Conservation (phyloP, 1,284 basidiomycete genomes). For the Cryptococcus jaspeensis region DNA sequence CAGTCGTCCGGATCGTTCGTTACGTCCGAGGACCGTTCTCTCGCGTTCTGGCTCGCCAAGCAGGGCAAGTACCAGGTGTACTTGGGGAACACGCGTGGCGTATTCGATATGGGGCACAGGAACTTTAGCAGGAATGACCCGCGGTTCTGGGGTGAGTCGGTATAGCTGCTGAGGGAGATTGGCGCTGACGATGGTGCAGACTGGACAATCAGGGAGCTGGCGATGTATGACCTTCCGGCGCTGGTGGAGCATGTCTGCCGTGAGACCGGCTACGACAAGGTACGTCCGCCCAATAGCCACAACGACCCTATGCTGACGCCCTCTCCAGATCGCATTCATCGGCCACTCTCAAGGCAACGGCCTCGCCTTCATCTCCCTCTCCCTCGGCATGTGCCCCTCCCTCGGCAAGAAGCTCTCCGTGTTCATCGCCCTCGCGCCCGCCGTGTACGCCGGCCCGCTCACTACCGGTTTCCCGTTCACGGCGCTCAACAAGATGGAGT, state of each 20-base stretch:
- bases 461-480: constrained; percentile 62
- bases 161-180: not conserved
- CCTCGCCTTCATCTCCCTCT: constrained; percentile 58
- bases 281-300: constrained; percentile 19
- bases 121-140: constrained; percentile 57
- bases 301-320: not conserved
- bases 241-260: constrained; percentile 60
- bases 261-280: constrained; percentile 60
- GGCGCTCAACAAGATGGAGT: constrained; percentile 56
- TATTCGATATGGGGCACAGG: constrained; percentile 63
- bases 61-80: constrained; percentile 62
- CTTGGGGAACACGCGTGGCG: constrained; percentile 61
- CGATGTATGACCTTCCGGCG: constrained; percentile 63
- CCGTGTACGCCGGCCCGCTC: constrained; percentile 62
- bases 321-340: constrained; percentile 58
- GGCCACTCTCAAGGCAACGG: constrained; percentile 65
- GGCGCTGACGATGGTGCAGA: constrained; percentile 41
- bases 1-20: constrained; percentile 64
- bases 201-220: constrained; percentile 63
- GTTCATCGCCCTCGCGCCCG: constrained; percentile 63
- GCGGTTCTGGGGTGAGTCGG: constrained; percentile 58
- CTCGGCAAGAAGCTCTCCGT: constrained; percentile 58
- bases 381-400: constrained; percentile 60
- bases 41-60: constrained; percentile 63
- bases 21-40: constrained; percentile 61